phyloP scores from a whole-genome alignment of 2,329 filamentous ascomycete genomes.

The Trichoderma simmonsii region DNA sequence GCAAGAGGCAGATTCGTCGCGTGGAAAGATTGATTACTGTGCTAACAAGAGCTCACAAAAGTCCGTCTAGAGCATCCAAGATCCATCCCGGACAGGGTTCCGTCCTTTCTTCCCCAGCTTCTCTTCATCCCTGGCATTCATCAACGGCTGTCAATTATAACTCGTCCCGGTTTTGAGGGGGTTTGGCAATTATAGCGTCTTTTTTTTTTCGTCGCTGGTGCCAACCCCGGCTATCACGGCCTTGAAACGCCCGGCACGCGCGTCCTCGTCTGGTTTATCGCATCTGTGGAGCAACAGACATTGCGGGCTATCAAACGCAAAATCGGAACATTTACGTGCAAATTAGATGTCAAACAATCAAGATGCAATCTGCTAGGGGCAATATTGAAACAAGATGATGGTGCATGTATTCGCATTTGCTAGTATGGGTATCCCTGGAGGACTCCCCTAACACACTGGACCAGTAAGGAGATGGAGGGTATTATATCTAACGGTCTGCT shows the following conservation, averaged over 20 bases:
- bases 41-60: neutral
- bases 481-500: neutral
- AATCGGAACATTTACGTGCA: neutral
- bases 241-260: neutral
- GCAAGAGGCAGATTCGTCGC: neutral
- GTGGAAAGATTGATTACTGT: too few relatives aligned
- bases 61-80: neutral
- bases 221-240: constrained; percentile 12
- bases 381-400: neutral
- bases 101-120: neutral
- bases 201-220: neutral
- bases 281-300: neutral
- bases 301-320: neutral
- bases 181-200: neutral
- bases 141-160: neutral
- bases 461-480: neutral
- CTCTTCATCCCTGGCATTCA: neutral
- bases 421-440: neutral
- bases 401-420: neutral
- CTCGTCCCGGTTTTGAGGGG: neutral
- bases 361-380: neutral
- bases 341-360: neutral
- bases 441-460: neutral
- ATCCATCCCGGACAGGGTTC: neutral
- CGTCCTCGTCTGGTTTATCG: neutral